Base-by-base conservation (phyloP, 2,329 filamentous ascomycete genomes). In the Penicillium sp. region DNA sequence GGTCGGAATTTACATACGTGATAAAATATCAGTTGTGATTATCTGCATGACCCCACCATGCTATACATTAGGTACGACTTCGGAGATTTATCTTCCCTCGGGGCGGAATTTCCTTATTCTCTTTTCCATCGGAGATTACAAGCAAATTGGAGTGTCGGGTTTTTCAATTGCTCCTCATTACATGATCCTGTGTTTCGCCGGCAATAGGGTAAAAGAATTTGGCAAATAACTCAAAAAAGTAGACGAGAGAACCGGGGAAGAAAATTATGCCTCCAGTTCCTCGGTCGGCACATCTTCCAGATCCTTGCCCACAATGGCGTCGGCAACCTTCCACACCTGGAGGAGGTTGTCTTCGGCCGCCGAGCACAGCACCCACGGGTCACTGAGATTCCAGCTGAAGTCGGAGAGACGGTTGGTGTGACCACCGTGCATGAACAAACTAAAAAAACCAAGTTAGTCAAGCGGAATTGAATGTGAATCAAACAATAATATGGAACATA, bases 321-420 rank as follows among this genome's bases (percentile, higher is more conserved):
- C 88, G 4, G 90, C 87, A 22, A 92, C 89, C 76, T 91, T 93
- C 90, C 90, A 98, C 66, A 97, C 90, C 76, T 99, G 95, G 61
- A 99, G 84, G 64, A 98, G 81, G 71, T 99, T 99, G 78, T 99
- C 95, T 73, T 99, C 96, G 1, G 93, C 95, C 16, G 95, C 93
- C 59, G 90, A 96, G 74, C 92, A 93, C 65, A 99, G 90, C 54
- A 97, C 86, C 96, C 96, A 99, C 4, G 93, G 93, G 69, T 97
- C 92, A 72, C 96, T 96, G 65, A 87, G 86, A 76, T 99, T 99
- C 93, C 93, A 99, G 77, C 90, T 93, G 71, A 99, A 99, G 76
- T 99, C 96, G 35, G 91, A 92, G 60, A 99, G 86, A 65, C 96
- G 90, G 77, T 97, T 97, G 11, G 95, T 99, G 79, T 99, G 96